phyloP scores from a whole-genome alignment of 148 eudicot species.

The Euryodendron excelsum region DNA sequence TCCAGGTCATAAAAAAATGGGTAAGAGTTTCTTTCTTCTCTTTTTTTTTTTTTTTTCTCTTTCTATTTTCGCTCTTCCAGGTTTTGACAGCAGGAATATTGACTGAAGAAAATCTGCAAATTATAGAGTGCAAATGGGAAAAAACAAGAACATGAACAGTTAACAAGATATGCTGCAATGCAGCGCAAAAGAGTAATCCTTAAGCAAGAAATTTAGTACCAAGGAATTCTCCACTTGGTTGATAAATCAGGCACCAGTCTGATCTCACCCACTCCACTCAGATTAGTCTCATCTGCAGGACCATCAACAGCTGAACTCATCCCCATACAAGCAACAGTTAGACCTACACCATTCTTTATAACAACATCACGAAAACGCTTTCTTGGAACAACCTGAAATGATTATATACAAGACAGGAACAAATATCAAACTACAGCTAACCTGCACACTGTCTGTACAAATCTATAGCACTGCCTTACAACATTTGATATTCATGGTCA shows the following conservation, averaged over 20 bases:
- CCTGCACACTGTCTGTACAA: neutral
- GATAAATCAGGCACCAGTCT: conserved; percentile 87
- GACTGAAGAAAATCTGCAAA: too few species aligned
- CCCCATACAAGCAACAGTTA: conserved; percentile 81
- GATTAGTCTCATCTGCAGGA: conserved; percentile 75
- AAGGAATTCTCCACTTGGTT: conserved; percentile 74
- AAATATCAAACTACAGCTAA: neutral
- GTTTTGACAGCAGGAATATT: neutral
- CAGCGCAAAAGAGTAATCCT: neutral
- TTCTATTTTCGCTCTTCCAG: neutral
- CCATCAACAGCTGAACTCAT: conserved; percentile 70
- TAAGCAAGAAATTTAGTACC: conserved; percentile 42
- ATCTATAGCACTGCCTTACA: neutral
- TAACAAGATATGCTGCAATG: neutral
- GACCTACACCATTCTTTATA: conserved; percentile 78
- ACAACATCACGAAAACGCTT: conserved; percentile 68
- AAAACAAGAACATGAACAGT: neutral
- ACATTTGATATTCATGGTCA: neutral
- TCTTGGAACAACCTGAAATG: conserved; percentile 62
- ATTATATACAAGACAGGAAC: conserved; percentile 3
- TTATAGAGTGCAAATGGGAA: neutral
- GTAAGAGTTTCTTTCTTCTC: too few species aligned
- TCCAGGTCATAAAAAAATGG: too few species aligned
- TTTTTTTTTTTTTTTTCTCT: neutral
- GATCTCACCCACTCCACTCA: conserved; percentile 82